Conservation (phyloP, 1,139 yeast genomes). For the Pichia sp. region DNA sequence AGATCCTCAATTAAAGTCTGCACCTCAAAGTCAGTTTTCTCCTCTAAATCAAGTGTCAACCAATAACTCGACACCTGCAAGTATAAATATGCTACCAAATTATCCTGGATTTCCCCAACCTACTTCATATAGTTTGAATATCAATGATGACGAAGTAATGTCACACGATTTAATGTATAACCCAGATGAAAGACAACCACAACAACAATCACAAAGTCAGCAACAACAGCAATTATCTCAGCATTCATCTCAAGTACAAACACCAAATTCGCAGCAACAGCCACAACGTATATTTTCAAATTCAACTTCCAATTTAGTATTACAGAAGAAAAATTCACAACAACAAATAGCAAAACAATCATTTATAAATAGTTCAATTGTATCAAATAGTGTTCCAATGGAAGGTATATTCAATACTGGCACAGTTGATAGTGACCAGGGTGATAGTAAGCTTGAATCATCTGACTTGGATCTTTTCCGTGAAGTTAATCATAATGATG, state of each 20-base stretch:
- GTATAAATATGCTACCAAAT: constrained; percentile 6
- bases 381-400: not conserved
- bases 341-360: not conserved
- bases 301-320: not conserved
- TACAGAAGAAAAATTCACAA: constrained; percentile 2
- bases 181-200: not conserved
- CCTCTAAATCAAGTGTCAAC: constrained; percentile 5
- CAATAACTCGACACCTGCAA: constrained; percentile 14
- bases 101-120: constrained; percentile 6
- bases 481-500: constrained; percentile 1
- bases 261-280: constrained; percentile 4
- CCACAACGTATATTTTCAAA: not conserved
- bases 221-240: constrained; percentile 8
- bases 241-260: constrained; percentile 9
- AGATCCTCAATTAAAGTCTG: constrained; percentile 17
- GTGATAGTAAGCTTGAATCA: constrained; percentile 14
- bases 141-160: not conserved
- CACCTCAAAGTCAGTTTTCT: constrained; percentile 4
- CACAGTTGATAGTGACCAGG: constrained; percentile 11
- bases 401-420: constrained; percentile 12
- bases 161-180: constrained; percentile 3
- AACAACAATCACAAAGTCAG: not conserved
- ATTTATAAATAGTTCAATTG: not conserved
- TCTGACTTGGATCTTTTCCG: constrained; percentile 16
- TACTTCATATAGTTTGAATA: not conserved